A percentile compares a stretch with the other conserved stretches of the same genome.
phyloP scores from a whole-genome alignment of 768 basidiomycete species.

The Tricholoma flavovirens region DNA sequence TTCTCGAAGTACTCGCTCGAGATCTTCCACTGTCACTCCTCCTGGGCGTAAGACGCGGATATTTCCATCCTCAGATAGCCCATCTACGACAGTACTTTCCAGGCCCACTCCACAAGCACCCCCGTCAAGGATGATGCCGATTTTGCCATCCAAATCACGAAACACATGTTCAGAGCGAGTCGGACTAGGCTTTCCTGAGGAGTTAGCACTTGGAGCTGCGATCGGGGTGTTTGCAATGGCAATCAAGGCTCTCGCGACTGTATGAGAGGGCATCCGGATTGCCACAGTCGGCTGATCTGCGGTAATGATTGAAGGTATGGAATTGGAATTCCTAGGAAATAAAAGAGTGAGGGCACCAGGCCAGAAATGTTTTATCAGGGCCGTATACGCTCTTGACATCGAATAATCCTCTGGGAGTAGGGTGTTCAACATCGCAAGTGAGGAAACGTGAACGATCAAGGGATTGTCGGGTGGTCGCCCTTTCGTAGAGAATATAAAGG shows the following conservation, averaged over 20 bases:
- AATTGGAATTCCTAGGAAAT: conserved; percentile 64
- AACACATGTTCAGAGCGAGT: conserved; percentile 83
- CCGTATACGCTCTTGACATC: conserved; percentile 60
- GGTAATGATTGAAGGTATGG: conserved; percentile 72
- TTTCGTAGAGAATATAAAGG: conserved; percentile 81
- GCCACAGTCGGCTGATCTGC: conserved; percentile 80
- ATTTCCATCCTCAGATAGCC: conserved; percentile 65
- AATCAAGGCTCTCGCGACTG: conserved; percentile 87
- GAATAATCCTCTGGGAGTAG: conserved; percentile 65
- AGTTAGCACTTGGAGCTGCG: conserved; percentile 94
- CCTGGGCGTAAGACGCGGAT: conserved; percentile 87
- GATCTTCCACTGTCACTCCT: conserved; percentile 86
- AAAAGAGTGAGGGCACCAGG: conserved; percentile 91
- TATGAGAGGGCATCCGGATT: conserved; percentile 91
- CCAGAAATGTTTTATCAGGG: conserved; percentile 84
- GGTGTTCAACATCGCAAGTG: conserved; percentile 68
- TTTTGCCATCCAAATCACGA: conserved; percentile 69
- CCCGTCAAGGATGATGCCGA: conserved; percentile 84
- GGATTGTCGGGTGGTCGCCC: conserved; percentile 95
- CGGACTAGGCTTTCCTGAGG: conserved; percentile 90
- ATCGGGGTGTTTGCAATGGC: conserved; percentile 67
- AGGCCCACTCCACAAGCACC: conserved; percentile 85
- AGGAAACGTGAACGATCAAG: conserved; percentile 94
- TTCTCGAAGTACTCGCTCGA: conserved; percentile 53
- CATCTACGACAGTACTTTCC: conserved; percentile 95